These are phyloP conservation scores for Pachysandra terminalis DNA, from an alignment of 164 flowering plant species.

Conservation along the genomic window DNA sequence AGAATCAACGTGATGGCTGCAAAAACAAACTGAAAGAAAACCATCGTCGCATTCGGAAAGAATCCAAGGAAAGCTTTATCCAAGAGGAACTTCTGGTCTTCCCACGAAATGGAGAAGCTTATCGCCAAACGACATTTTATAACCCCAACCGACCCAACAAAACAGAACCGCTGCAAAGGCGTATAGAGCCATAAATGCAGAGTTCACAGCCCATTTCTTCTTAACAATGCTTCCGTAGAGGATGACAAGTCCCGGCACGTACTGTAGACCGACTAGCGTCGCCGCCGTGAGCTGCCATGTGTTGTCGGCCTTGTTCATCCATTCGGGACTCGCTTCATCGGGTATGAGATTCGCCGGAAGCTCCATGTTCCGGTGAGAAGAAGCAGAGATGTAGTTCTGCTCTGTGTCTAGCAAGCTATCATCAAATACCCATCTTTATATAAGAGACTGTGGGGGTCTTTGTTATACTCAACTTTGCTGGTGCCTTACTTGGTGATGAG, in stretches of 20 bases:
- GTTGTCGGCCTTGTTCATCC: slow-evolving; percentile 59
- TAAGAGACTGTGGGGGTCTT: no score
- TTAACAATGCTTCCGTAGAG: slow-evolving; percentile 48
- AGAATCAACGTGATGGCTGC: slow-evolving; percentile 60
- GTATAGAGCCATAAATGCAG: slow-evolving; percentile 40
- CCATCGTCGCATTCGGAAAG: slow-evolving; percentile 57
- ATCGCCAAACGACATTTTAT: slow-evolving; percentile 14
- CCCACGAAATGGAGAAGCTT: slow-evolving; percentile 9
- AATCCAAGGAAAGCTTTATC: slow-evolving; percentile 17
- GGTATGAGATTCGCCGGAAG: slow-evolving; percentile 29
- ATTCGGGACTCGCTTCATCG: slow-evolving; percentile 32
- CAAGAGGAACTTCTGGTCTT: slow-evolving; percentile 5
- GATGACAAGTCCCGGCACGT: slow-evolving; percentile 46
- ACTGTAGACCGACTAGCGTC: slow-evolving; percentile 43
- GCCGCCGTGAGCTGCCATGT: slow-evolving; percentile 58
- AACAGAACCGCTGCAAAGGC: slow-evolving; percentile 14
- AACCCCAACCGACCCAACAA: slow-evolving; percentile 11
- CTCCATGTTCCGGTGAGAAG: background rate
- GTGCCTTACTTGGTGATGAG: no score
- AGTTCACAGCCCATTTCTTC: slow-evolving; percentile 53
- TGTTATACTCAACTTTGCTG: no score
- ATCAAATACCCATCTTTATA: no score
- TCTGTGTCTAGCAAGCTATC: no score
- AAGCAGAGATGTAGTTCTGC: no score
- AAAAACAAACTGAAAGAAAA: slow-evolving; percentile 59